Percentiles rank a stretch among this genome's conserved stretches.
These are phyloP conservation scores for Cryphonectria japonica DNA, from an alignment of 2,329 filamentous ascomycete species.

Conservation along the genomic window DNA sequence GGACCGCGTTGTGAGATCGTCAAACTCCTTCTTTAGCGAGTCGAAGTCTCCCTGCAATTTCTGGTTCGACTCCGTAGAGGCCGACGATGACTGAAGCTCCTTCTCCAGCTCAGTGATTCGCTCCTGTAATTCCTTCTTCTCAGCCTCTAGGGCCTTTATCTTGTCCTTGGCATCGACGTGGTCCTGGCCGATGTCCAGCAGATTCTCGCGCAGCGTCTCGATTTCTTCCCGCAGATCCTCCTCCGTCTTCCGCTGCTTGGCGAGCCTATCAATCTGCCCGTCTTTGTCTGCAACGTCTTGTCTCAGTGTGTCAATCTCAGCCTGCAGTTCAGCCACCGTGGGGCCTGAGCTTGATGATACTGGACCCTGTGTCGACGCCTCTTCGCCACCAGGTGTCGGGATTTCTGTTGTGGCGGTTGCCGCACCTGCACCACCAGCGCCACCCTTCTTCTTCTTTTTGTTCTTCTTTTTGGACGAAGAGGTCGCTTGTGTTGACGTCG, in stretches of 20 bases:
- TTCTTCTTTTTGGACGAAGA: conserved; percentile 70
- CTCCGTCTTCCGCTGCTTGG: conserved; percentile 72
- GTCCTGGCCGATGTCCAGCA: conserved; percentile 79
- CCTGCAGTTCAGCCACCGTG: conserved; percentile 47
- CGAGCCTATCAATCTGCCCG: conserved; percentile 71
- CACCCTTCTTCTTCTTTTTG: conserved; percentile 87
- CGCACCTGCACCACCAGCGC: conserved; percentile 45
- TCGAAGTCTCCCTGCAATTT: conserved; percentile 66
- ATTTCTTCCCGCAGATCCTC: conserved; percentile 85
- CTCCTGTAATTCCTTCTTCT: conserved; percentile 68
- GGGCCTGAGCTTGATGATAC: conserved; percentile 36
- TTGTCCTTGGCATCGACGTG: conserved; percentile 82
- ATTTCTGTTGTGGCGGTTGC: conserved; percentile 48
- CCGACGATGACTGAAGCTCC: conserved; percentile 56
- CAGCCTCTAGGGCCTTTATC: conserved; percentile 69
- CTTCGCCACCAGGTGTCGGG: conserved; percentile 41
- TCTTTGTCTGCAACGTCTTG: conserved; percentile 67
- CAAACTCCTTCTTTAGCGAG: conserved; percentile 56
- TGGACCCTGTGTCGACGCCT: conserved; percentile 40
- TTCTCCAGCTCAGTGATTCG: conserved; percentile 71
- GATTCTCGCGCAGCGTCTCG: conserved; percentile 77
- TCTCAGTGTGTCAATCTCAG: conserved; percentile 55
- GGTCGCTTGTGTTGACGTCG: conserved; percentile 22
- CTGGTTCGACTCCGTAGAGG: conserved; percentile 49
- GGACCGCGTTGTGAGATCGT: conserved; percentile 72